Evolutionary conservation across 768 basidiomycete genomes (phyloP).

Genomic region (Tulasnella sp.): DNA sequence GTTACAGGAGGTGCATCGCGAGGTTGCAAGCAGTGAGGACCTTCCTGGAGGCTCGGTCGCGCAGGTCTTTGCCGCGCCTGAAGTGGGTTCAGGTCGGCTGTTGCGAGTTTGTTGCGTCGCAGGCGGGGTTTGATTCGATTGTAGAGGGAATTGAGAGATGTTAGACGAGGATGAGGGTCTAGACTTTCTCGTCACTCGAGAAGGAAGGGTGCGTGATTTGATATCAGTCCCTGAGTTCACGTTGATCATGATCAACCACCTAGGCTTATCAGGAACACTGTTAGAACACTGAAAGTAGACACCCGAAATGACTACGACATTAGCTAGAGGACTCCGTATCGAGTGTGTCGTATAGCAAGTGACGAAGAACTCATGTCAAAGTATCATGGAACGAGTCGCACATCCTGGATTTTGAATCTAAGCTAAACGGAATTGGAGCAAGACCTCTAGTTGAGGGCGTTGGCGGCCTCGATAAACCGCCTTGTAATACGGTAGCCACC

Average conservation of each 20-base stretch:
- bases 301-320: no score
- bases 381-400: neutral
- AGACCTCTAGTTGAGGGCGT: neutral
- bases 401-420: neutral
- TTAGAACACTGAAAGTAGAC: neutral
- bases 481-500: neutral
- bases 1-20: neutral
- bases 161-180: neutral
- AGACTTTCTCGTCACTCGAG: neutral
- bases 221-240: neutral
- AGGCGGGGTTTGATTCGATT: neutral
- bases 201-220: neutral
- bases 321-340: no score
- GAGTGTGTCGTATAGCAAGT: neutral
- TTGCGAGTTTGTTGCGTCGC: neutral
- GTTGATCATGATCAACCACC: no score
- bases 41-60: neutral
- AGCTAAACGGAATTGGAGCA: neutral
- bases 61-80: neutral
- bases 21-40: neutral
- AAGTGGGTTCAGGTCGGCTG: neutral
- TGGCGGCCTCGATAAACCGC: constrained; percentile 8
- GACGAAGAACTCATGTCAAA: neutral
- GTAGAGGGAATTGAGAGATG: neutral
- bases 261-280: neutral